phyloP scores from a whole-genome alignment of 2,329 filamentous ascomycete genomes.

The Cladosporium sp. region DNA sequence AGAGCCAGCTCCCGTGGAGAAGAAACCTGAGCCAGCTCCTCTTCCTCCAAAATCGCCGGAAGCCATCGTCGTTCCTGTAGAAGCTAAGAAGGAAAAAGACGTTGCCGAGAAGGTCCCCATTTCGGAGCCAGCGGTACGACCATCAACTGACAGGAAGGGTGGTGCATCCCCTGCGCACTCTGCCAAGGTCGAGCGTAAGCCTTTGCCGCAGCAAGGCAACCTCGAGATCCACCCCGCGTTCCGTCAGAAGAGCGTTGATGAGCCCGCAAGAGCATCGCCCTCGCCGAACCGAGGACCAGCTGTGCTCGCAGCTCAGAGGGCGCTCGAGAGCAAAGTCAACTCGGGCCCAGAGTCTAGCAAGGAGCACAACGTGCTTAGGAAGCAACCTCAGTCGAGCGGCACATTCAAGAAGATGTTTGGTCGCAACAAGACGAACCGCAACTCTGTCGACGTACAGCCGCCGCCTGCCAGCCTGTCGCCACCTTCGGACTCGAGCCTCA shows the following conservation, averaged over 20 bases:
- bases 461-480: conserved; percentile 21
- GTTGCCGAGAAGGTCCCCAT: conserved; percentile 12
- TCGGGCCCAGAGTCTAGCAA: conserved; percentile 32
- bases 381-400: conserved; percentile 32
- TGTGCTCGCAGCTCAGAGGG: conserved; percentile 27
- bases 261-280: conserved; percentile 14
- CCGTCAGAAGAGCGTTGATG: conserved; percentile 26
- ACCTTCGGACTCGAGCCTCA: conserved; percentile 29
- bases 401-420: conserved; percentile 63
- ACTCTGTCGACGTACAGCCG: conserved; percentile 49
- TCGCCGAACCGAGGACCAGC: conserved; percentile 29
- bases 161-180: conserved; percentile 15
- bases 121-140: conserved; percentile 11
- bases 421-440: conserved; percentile 46
- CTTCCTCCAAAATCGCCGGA: conserved; percentile 15
- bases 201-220: conserved; percentile 22
- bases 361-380: conserved; percentile 31
- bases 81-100: conserved; percentile 11
- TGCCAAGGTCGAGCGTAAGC: conserved; percentile 29
- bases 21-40: conserved; percentile 9
- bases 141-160: conserved; percentile 18
- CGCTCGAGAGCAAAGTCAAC: conserved; percentile 25
- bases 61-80: conserved; percentile 7
- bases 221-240: conserved; percentile 40
- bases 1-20: conserved; percentile 1